Evolutionary conservation across 2,329 filamentous ascomycete genomes (phyloP).

Genomic region (Colletotrichum liaoningense): DNA sequence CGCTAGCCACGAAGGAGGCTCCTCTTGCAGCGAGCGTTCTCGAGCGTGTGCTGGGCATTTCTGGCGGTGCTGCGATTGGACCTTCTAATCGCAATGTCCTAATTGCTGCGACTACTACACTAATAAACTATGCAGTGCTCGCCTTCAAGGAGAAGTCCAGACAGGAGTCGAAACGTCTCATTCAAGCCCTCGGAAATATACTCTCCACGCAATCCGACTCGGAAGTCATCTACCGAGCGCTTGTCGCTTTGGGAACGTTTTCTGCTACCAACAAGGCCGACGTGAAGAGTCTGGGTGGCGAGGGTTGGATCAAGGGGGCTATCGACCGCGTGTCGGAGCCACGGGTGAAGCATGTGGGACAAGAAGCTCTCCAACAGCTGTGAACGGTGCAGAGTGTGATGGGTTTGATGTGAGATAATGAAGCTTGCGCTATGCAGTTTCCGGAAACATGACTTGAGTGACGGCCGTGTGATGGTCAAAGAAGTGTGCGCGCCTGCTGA

Average conservation of each 20-base stretch:
- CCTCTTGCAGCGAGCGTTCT: slow-evolving; percentile 73
- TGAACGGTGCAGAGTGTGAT: background rate
- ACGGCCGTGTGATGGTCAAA: slow-evolving; percentile 19
- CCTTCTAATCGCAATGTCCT: slow-evolving; percentile 80
- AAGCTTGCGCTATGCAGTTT: background rate
- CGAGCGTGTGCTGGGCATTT: slow-evolving; percentile 68
- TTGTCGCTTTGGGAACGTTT: slow-evolving; percentile 87
- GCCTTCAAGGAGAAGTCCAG: slow-evolving; percentile 59
- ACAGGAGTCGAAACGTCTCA: slow-evolving; percentile 55
- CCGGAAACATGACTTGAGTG: slow-evolving; percentile 1
- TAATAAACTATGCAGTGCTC: slow-evolving; percentile 87
- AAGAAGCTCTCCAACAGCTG: slow-evolving; percentile 57
- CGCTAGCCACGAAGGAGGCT: slow-evolving; percentile 67
- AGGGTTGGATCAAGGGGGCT: slow-evolving; percentile 54
- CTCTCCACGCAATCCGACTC: slow-evolving; percentile 77
- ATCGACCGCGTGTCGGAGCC: slow-evolving; percentile 58
- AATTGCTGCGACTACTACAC: slow-evolving; percentile 83
- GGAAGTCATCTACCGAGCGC: slow-evolving; percentile 84
- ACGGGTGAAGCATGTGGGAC: slow-evolving; percentile 58
- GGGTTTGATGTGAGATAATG: background rate
- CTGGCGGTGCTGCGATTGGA: slow-evolving; percentile 60
- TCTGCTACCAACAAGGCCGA: slow-evolving; percentile 65
- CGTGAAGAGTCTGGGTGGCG: slow-evolving; percentile 55
- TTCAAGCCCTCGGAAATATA: slow-evolving; percentile 72
- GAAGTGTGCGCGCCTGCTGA: slow-evolving; percentile 20